Percentiles rank a stretch among this genome's conserved stretches.
These are phyloP conservation scores for Candida awuae DNA, from an alignment of 805 yeast genomes.

Conservation along the genomic window DNA sequence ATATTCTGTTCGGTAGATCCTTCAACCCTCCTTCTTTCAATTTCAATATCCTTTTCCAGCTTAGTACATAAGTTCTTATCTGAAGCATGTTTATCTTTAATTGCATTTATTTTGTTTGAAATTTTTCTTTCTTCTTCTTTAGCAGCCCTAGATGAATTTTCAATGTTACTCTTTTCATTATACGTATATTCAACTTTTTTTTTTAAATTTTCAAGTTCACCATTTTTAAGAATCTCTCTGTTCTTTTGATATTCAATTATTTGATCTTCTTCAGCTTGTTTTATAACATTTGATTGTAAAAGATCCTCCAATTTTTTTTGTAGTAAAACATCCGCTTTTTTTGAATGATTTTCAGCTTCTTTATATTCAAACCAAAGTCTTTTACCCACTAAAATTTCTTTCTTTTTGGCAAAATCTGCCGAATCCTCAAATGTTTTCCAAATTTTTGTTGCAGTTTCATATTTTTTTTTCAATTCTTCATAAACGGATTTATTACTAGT, in stretches of 20 bases:
- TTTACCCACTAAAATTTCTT: conserved; percentile 39
- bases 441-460: conserved; percentile 35
- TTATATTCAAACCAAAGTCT: conserved; percentile 39
- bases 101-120: conserved; percentile 7
- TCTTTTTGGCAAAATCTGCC: conserved; percentile 32
- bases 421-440: conserved; percentile 35
- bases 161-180: background rate
- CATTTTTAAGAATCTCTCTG: conserved; percentile 8
- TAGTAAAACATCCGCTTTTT: conserved; percentile 17
- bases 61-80: conserved; percentile 6
- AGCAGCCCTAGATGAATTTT: conserved; percentile 11
- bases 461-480: conserved; percentile 30
- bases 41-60: conserved; percentile 15
- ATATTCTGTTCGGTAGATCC: conserved; percentile 37
- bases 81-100: conserved; percentile 11
- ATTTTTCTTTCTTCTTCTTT: conserved; percentile 12
- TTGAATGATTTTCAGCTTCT: conserved; percentile 19
- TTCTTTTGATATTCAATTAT: conserved; percentile 9
- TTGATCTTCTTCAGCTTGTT: conserved; percentile 3
- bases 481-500: conserved; percentile 29
- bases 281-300: background rate
- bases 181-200: conserved; percentile 1
- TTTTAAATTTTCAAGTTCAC: conserved; percentile 6
- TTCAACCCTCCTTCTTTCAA: conserved; percentile 34
- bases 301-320: conserved; percentile 2